Percentiles rank a stretch among this genome's conserved stretches.
Evolutionary conservation across 495 filamentous ascomycete genomes (phyloP).

Genomic region (Penicillium silybi): DNA sequence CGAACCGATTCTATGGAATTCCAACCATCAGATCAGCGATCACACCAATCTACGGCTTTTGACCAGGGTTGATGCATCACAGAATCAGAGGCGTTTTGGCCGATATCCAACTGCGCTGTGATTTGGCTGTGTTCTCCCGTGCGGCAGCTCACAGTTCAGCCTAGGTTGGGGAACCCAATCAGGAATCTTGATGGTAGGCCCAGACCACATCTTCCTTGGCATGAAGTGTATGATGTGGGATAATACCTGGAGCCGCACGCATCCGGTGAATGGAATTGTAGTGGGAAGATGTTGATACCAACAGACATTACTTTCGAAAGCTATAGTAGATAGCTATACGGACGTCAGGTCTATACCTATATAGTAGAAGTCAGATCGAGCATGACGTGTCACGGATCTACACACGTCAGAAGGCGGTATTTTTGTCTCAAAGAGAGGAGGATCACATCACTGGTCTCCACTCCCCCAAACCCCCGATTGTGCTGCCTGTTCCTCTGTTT

Average conservation of each 20-base stretch:
- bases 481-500: constrained; percentile 4
- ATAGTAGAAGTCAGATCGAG: too few relatives aligned
- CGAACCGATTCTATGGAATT: constrained; percentile 8
- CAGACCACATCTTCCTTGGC: constrained; percentile 25
- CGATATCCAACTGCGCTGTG: too few relatives aligned
- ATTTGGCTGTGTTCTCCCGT: neutral
- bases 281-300: neutral
- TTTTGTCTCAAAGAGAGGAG: neutral
- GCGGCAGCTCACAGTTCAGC: neutral
- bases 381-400: constrained; percentile 26
- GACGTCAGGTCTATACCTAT: too few relatives aligned
- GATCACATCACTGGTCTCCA: constrained; percentile 23
- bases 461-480: too few relatives aligned
- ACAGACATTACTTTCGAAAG: too few relatives aligned
- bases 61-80: neutral
- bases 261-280: constrained; percentile 4
- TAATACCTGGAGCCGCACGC: constrained; percentile 17
- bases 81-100: neutral
- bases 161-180: neutral
- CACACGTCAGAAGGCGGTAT: constrained; percentile 19
- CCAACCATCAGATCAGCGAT: neutral
- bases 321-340: neutral
- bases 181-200: constrained; percentile 7
- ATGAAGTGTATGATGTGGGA: neutral
- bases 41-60: neutral